These are phyloP conservation scores for Phytophthora quininea DNA, from an alignment of 352 stramenopile genomes.

Conservation along the genomic window DNA sequence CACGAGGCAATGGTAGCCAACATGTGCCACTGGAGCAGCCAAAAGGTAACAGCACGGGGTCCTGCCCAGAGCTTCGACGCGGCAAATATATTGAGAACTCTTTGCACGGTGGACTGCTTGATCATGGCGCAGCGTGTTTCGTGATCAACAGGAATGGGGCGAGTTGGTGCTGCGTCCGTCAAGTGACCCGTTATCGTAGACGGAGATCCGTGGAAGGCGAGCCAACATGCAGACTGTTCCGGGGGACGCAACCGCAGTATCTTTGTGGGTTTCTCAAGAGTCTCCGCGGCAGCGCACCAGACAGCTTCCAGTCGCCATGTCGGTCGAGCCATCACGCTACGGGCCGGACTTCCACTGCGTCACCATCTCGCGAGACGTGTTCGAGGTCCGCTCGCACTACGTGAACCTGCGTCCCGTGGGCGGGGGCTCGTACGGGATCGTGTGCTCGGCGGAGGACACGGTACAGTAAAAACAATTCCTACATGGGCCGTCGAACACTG, in stretches of 20 bases:
- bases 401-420: constrained; percentile 79
- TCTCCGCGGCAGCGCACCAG: constrained; percentile 11
- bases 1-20: constrained; percentile 47
- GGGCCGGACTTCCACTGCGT: constrained; percentile 84
- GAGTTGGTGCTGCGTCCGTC: too few relatives aligned
- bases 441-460: constrained; percentile 92
- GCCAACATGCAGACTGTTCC: neutral
- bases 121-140: neutral
- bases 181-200: too few relatives aligned
- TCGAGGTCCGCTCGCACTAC: constrained; percentile 86
- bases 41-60: neutral
- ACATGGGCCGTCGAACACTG: too few relatives aligned
- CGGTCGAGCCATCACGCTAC: constrained; percentile 74
- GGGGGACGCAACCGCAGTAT: constrained; percentile 15
- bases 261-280: constrained; percentile 38
- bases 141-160: too few relatives aligned
- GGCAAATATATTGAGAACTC: constrained; percentile 29
- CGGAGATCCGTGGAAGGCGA: neutral
- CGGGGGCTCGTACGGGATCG: constrained; percentile 92
- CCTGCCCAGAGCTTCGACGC: neutral
- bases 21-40: neutral
- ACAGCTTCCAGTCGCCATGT: constrained; percentile 41
- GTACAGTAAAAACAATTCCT: constrained; percentile 31
- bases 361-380: constrained; percentile 80
- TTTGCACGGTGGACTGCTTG: constrained; percentile 6